A percentile compares a stretch with the other conserved stretches of the same genome.
Conservation (phyloP, 2,329 filamentous ascomycete genomes). For the Xylariaceae sp. region DNA sequence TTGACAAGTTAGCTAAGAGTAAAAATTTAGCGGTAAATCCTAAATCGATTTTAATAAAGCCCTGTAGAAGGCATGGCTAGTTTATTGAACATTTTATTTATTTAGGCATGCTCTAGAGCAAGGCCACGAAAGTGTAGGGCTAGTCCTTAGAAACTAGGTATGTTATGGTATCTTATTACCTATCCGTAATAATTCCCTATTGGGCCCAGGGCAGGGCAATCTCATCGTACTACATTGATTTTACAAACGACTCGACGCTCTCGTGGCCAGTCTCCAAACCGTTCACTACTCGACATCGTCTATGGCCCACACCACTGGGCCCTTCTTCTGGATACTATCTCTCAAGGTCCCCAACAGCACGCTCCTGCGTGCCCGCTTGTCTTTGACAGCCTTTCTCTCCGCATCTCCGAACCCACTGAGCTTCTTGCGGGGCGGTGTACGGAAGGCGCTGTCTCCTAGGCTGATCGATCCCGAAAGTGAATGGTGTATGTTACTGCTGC, state of each 20-base stretch:
- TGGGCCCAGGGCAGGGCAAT: no score
- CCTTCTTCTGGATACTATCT: constrained; percentile 47
- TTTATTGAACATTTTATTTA: not conserved
- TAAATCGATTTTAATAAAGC: no score
- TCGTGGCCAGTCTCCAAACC: not conserved
- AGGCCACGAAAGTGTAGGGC: no score
- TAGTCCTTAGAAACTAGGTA: no score
- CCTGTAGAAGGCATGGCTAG: not conserved
- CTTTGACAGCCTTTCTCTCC: constrained; percentile 57
- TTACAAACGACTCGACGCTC: no score
- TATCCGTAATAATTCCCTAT: no score
- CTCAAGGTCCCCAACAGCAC: constrained; percentile 53
- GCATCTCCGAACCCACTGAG: constrained; percentile 57
- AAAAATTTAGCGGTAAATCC: no score
- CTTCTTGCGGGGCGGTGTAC: constrained; percentile 58
- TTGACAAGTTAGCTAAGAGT: no score
- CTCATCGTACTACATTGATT: no score
- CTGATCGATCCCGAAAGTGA: constrained; percentile 42
- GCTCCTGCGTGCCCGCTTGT: constrained; percentile 51
- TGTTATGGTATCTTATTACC: no score
- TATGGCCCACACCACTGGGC: constrained; percentile 49
- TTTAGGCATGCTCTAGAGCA: not conserved
- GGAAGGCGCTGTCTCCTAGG: constrained; percentile 28
- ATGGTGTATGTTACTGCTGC: constrained; percentile 38
- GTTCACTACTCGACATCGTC: constrained; percentile 44